phyloP scores from a whole-genome alignment of 352 stramenopile genomes.

The Pythium graminicola region DNA sequence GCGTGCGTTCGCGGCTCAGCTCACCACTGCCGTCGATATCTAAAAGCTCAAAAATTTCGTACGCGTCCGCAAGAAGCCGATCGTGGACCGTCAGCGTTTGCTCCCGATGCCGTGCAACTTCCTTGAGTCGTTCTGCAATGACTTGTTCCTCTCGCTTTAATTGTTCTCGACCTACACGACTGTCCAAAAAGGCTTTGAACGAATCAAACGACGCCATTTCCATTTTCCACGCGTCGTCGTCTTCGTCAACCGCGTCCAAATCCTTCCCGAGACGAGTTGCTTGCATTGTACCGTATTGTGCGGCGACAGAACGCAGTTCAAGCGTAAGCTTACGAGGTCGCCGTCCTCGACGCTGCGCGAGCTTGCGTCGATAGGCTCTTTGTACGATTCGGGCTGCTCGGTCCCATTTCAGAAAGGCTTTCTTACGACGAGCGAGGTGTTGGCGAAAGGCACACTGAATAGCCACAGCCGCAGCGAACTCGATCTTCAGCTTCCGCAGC shows the following conservation, averaged over 20 bases:
- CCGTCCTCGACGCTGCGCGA: constrained; percentile 32
- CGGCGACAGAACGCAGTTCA: constrained; percentile 41
- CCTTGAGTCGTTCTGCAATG: constrained; percentile 29
- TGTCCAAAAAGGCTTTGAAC: constrained; percentile 48
- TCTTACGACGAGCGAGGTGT: constrained; percentile 44
- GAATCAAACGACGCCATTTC: constrained; percentile 55
- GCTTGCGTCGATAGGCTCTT: constrained; percentile 46
- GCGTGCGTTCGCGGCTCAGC: constrained; percentile 37
- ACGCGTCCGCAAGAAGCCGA: constrained; percentile 43
- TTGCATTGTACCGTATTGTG: constrained; percentile 32
- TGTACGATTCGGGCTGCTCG: constrained; percentile 48
- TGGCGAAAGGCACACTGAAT: constrained; percentile 72
- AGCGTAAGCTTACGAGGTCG: constrained; percentile 33
- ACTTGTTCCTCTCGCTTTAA: constrained; percentile 44
- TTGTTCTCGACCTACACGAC: constrained; percentile 42
- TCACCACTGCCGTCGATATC: constrained; percentile 46
- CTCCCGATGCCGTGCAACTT: constrained; percentile 37
- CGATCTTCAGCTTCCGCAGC: constrained; percentile 24
- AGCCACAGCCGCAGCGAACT: constrained; percentile 30
- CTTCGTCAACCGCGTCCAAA: background rate
- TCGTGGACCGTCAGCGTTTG: constrained; percentile 29
- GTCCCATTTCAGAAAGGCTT: constrained; percentile 43
- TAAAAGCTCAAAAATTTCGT: constrained; percentile 67
- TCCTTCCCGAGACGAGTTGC: background rate
- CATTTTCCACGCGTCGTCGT: constrained; percentile 25